Percentiles rank a stretch among this genome's conserved stretches.
Evolutionary conservation across 495 filamentous ascomycete species (phyloP).

Genomic region (Penicillium waksmanii): DNA sequence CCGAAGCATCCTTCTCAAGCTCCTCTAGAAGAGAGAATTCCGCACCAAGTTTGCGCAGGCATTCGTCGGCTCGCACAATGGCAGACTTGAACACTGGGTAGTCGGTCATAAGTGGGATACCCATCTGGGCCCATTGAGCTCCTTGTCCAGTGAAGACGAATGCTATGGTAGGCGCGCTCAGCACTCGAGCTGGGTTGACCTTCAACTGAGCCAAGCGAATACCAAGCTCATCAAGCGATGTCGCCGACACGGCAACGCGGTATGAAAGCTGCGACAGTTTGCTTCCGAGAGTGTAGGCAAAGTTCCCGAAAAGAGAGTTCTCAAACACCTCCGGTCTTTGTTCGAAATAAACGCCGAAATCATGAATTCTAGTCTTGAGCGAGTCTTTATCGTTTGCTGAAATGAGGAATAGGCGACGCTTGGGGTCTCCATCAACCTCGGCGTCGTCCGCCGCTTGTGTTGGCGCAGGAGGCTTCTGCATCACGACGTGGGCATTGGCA

Average conservation of each 20-base stretch:
- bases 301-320: constrained; percentile 31
- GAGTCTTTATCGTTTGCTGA: constrained; percentile 38
- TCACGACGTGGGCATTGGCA: constrained; percentile 62
- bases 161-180: constrained; percentile 23
- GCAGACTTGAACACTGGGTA: constrained; percentile 30
- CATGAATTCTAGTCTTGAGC: constrained; percentile 26
- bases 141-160: constrained; percentile 49
- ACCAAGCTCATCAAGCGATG: constrained; percentile 30
- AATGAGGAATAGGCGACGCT: constrained; percentile 31
- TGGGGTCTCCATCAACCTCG: constrained; percentile 26
- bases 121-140: constrained; percentile 47
- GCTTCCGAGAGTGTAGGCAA: constrained; percentile 34
- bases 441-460: constrained; percentile 14
- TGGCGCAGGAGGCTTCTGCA: constrained; percentile 32
- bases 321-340: constrained; percentile 38
- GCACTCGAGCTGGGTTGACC: constrained; percentile 22
- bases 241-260: constrained; percentile 29
- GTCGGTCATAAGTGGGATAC: constrained; percentile 30
- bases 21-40: constrained; percentile 27
- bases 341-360: constrained; percentile 37
- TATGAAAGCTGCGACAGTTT: constrained; percentile 34
- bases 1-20: constrained; percentile 11
- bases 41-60: constrained; percentile 25
- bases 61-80: constrained; percentile 22
- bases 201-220: constrained; percentile 32